Percentiles rank a stretch among this genome's conserved stretches.
These are phyloP conservation scores for Casuarina equisetifolia DNA, from an alignment of 306 rosid genomes.

Conservation along the genomic window DNA sequence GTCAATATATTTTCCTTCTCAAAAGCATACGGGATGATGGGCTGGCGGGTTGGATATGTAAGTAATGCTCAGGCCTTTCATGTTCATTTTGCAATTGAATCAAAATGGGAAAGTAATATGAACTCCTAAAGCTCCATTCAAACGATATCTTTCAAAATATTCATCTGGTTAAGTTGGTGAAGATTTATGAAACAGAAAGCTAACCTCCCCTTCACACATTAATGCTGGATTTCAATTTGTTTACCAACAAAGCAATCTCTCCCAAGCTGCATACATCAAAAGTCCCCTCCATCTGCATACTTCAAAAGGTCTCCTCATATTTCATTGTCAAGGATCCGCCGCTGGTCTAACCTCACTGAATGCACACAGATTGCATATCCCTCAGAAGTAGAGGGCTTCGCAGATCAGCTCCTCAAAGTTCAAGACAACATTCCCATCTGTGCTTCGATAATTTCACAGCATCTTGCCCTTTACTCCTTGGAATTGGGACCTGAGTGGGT, in stretches of 20 bases:
- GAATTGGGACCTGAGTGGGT: constrained; percentile 87
- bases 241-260: no score
- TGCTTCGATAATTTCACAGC: constrained; percentile 83
- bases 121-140: neutral
- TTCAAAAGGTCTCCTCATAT: neutral
- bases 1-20: constrained; percentile 92
- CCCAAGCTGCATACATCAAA: neutral
- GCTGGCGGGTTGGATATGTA: constrained; percentile 99
- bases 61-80: constrained; percentile 27
- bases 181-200: neutral
- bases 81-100: neutral
- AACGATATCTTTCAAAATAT: neutral
- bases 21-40: constrained; percentile 99
- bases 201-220: neutral
- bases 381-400: constrained; percentile 70
- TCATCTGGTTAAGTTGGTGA: neutral
- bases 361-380: constrained; percentile 93
- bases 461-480: constrained; percentile 81
- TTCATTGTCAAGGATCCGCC: neutral
- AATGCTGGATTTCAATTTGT: constrained; percentile 17
- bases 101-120: neutral
- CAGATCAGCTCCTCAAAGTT: constrained; percentile 81
- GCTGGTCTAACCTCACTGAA: constrained; percentile 3
- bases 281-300: constrained; percentile 3
- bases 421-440: constrained; percentile 99